Base-by-base conservation (phyloP, 257 asterid species). In the Penstemon newberryi region DNA sequence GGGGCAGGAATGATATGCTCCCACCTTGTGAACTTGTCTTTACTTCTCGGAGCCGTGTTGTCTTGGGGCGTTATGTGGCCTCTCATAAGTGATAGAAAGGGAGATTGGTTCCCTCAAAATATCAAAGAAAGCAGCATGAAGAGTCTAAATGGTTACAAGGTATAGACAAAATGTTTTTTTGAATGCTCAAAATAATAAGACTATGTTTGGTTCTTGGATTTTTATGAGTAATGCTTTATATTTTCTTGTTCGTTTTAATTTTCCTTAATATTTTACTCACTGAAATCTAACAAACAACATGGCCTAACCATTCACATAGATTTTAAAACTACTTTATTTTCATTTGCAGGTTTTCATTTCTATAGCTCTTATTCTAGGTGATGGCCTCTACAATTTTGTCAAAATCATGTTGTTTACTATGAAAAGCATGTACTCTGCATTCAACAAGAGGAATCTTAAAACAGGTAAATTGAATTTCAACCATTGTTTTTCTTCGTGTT, bases 71-170 rank as follows among this genome's bases (percentile, higher is more conserved):
- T 88, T 10, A 86, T 88, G 93, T 88, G 93, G 96, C 96, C 96
- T 0, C 54, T 88, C 0, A 15, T 55, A 10, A 67, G 19, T 42
- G 42, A 8, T 41, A 33, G 45, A 67, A 67, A 46, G 72, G 72
- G 10, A 38, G 78, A 12, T 41, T 67, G 72, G 72, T 67, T 8
- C 72, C 72, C 56, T 42, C 42, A 6, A 12, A 33, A n/a, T 44
- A 45, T 67, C 55, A 49, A 56, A 12, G 72, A 50, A 67, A 19
- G 56, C 55, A 67, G 72, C 75, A 84, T 88, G 93, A 77, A 76
- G 79, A 83, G 96, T 61, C 64, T 86, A 36, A 86, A 70, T 69
- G 96, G 96, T 56, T 88, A 86, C 72, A 86, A 88, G 80, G 95
- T 83, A 56, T 13, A 76, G 49, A 40, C 0, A 1, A 18, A 42